A percentile compares a stretch with the other conserved stretches of the same genome.
Evolutionary conservation across 805 yeast genomes (phyloP).

Genomic region (Suhomyces vadensis): DNA sequence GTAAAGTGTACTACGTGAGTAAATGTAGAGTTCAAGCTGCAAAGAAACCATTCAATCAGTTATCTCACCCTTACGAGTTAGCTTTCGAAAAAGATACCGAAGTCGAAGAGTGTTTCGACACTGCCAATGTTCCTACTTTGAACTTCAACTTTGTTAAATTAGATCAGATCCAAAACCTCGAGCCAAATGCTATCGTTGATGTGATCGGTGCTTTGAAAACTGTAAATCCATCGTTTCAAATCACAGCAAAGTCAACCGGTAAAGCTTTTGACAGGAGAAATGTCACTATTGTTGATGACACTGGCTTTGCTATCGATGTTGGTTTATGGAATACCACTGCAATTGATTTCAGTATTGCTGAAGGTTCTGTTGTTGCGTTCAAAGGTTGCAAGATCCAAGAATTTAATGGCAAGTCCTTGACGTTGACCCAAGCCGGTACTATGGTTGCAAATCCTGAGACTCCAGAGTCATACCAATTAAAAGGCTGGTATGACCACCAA

Average conservation of each 20-base stretch:
- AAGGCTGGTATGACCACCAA: slow-evolving; percentile 92
- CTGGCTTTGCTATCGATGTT: slow-evolving; percentile 69
- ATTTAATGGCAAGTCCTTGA: slow-evolving; percentile 81
- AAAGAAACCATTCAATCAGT: slow-evolving; percentile 79
- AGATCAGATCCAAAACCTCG: slow-evolving; percentile 63
- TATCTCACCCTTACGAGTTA: slow-evolving; percentile 87
- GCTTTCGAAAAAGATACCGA: slow-evolving; percentile 76
- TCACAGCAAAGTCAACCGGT: slow-evolving; percentile 85
- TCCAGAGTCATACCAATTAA: slow-evolving; percentile 80
- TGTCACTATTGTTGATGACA: slow-evolving; percentile 79
- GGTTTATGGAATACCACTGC: slow-evolving; percentile 94
- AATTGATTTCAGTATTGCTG: slow-evolving; percentile 66
- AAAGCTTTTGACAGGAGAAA: slow-evolving; percentile 93
- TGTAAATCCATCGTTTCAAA: slow-evolving; percentile 72
- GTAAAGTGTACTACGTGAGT: slow-evolving; percentile 81
- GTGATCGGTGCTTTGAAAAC: slow-evolving; percentile 84
- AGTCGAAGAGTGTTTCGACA: slow-evolving; percentile 65
- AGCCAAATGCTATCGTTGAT: slow-evolving; percentile 73
- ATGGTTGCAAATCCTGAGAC: slow-evolving; percentile 82
- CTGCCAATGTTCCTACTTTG: slow-evolving; percentile 70
- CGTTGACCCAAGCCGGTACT: slow-evolving; percentile 77
- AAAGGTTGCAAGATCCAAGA: slow-evolving; percentile 90
- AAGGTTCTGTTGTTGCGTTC: slow-evolving; percentile 84
- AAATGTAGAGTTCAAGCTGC: slow-evolving; percentile 81
- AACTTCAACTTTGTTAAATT: slow-evolving; percentile 75